A percentile compares a stretch with the other conserved stretches of the same genome.
These are phyloP conservation scores for Penicillium paxilli DNA, from an alignment of 495 filamentous ascomycete species.

Conservation along the genomic window DNA sequence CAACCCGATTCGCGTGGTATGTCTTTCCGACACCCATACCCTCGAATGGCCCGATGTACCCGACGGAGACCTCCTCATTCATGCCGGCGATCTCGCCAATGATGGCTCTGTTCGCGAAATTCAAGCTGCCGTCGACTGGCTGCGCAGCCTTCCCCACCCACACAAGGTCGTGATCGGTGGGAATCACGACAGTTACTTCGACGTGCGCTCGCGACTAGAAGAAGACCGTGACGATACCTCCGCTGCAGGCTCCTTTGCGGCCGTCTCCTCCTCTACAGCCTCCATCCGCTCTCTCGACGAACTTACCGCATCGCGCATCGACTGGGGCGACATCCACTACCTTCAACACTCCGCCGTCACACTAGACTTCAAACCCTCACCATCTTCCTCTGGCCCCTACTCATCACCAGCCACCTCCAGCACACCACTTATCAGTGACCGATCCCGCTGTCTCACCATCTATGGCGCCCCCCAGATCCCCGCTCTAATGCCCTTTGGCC, in stretches of 20 bases:
- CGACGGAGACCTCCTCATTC: conserved; percentile 81
- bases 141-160: conserved; percentile 65
- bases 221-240: conserved; percentile 38
- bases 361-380: conserved; percentile 43
- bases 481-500: conserved; percentile 50
- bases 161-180: conserved; percentile 84
- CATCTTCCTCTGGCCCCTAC: too few species aligned
- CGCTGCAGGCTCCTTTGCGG: conserved; percentile 17
- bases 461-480: conserved; percentile 69
- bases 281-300: conserved; percentile 45
- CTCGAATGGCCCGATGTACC: conserved; percentile 63
- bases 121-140: conserved; percentile 78
- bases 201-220: conserved; percentile 48
- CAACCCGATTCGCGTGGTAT: conserved; percentile 72
- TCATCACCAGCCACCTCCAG: conserved; percentile 5
- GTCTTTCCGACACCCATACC: conserved; percentile 87
- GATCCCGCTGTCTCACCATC: conserved; percentile 47
- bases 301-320: conserved; percentile 37
- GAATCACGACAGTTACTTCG: conserved; percentile 89
- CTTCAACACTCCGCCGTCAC: conserved; percentile 61
- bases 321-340: conserved; percentile 63
- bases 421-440: conserved; percentile 12
- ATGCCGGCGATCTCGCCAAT: conserved; percentile 83
- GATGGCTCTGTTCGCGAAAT: conserved; percentile 70
- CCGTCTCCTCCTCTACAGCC: conserved; percentile 40